Evolutionary conservation across 1,139 yeast genomes (phyloP), one percentile per base, ranked within the genome.

Genomic region (Candida glucosophila): DNA sequence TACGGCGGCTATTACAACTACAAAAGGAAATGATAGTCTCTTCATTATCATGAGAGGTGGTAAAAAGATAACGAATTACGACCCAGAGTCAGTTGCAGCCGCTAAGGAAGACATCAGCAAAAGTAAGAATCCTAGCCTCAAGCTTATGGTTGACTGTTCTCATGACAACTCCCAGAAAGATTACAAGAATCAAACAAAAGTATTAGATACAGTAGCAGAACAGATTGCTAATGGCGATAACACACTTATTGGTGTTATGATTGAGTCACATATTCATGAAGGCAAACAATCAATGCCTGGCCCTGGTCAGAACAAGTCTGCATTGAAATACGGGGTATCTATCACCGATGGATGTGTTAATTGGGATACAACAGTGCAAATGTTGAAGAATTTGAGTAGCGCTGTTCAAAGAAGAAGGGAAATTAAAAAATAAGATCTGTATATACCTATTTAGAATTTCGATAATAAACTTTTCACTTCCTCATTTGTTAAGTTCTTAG

Each of bases 141-240:
- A 58, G 36, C 49, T 86, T 43, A 88, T 90, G 97, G 78, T 90
- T 39, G 98, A 90, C 60, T 90, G 95, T 59, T 86, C 96, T 27
- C 98, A 90, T 58, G 98, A 95, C 45, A 90, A 90, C 68, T 86
- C 97, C 20, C 74, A 68, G 55, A 90, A 90, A 64, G 94, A 90
- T 58, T 86, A 73, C 78, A 72, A 79, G 55, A 88, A 88, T 62
- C 98, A 90, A 62, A 95, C 97, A 30, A 76, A 71, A 55, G 97
- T 88, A 12, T 76, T 81, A 43, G 65, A 67, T 26, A 70, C 66
- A 32, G 95, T 90, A 28, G 82, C 86, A 28, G 77, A 75, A 41
- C 97, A 90, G 60, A 69, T 90, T 29, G 58, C 85, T 23, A 61
- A 57, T 14, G 98, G 98, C 49, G 94, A 83, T 54, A 68, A 68